phyloP scores from a whole-genome alignment of 306 rosid species.

The Citrullus amarus region DNA sequence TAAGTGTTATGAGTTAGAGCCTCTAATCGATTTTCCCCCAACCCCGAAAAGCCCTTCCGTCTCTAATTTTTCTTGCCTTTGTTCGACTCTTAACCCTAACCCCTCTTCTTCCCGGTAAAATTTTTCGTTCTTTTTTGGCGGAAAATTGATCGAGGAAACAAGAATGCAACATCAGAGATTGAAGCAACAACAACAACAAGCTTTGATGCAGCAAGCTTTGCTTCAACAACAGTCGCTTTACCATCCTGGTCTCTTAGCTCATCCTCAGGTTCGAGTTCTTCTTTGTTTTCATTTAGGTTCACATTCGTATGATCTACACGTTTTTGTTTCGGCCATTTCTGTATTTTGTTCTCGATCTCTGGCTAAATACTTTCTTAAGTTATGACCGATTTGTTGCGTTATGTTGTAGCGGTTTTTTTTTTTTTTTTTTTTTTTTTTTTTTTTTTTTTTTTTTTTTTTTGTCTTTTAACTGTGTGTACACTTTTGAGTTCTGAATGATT shows the following conservation, averaged over 20 bases:
- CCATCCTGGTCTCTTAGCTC: slow-evolving; percentile 93
- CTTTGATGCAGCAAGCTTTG: slow-evolving; percentile 97
- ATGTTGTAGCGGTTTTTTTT: background rate
- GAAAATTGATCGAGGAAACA: slow-evolving; percentile 17
- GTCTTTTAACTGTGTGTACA: background rate
- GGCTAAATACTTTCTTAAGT: background rate
- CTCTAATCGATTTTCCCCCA: slow-evolving; percentile 16
- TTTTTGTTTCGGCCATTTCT: background rate
- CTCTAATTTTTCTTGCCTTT: slow-evolving; percentile 9
- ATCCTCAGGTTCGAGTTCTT: slow-evolving; percentile 67
- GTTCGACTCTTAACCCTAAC: slow-evolving; percentile 55
- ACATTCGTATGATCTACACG: background rate
- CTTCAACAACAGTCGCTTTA: slow-evolving; percentile 93
- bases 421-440: too few relatives aligned
- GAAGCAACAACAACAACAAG: slow-evolving; percentile 87
- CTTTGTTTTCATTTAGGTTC: background rate
- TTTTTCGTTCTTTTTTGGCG: slow-evolving; percentile 9
- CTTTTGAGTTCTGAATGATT: background rate
- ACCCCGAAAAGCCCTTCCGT: slow-evolving; percentile 14
- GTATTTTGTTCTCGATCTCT: background rate
- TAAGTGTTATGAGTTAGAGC: slow-evolving; percentile 10
- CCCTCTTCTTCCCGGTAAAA: slow-evolving; percentile 22
- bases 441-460: background rate
- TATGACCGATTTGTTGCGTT: background rate
- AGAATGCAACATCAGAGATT: slow-evolving; percentile 94